These are phyloP conservation scores for Hygrophila difformis DNA, from an alignment of 257 asterid species.

Conservation along the genomic window DNA sequence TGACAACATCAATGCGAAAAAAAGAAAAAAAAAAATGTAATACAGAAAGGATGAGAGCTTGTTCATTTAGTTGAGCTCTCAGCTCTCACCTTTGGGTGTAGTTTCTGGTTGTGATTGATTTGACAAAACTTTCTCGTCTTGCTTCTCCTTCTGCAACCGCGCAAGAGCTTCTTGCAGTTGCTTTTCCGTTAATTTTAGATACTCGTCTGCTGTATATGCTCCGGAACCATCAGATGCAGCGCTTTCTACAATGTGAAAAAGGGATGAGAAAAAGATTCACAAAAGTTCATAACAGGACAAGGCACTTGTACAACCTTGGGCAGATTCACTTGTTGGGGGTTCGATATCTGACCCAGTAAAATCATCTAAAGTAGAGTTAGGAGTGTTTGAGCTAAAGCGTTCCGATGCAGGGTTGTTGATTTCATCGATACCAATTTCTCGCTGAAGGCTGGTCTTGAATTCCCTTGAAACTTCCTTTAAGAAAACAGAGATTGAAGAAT, in stretches of 20 bases:
- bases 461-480: slow-evolving; percentile 7
- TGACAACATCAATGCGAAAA: no score
- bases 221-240: background rate
- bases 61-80: no score
- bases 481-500: background rate
- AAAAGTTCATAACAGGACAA: background rate
- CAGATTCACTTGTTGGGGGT: background rate
- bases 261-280: background rate
- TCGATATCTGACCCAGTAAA: background rate
- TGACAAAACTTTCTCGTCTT: background rate
- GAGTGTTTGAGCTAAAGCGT: background rate
- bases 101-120: no score
- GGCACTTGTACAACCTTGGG: no score
- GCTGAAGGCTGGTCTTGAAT: slow-evolving; percentile 1
- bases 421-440: slow-evolving; percentile 3
- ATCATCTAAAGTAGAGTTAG: background rate
- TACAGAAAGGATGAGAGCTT: no score
- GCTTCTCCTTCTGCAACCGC: background rate
- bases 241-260: background rate
- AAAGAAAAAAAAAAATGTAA: no score
- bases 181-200: background rate
- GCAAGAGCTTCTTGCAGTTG: background rate
- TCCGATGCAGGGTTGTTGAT: background rate
- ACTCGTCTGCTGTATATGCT: background rate
- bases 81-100: no score